Conservation (phyloP, 1,284 basidiomycete genomes). For the Mycosarcoma mackinlayi region DNA sequence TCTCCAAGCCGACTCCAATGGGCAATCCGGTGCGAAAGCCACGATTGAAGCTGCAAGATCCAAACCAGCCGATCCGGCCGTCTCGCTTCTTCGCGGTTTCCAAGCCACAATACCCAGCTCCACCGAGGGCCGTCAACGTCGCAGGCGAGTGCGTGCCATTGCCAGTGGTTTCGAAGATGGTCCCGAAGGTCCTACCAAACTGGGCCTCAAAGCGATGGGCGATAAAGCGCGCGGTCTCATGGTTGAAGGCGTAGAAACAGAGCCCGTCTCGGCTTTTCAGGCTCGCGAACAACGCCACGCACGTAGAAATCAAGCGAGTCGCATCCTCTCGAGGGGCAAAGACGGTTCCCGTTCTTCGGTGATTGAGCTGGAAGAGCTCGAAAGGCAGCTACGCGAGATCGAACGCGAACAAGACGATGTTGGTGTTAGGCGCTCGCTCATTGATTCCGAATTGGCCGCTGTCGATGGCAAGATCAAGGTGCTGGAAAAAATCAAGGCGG, state of each 20-base stretch:
- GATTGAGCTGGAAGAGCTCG: constrained; percentile 62
- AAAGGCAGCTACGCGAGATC: constrained; percentile 62
- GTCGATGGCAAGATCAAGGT: constrained; percentile 71
- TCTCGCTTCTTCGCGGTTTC: constrained; percentile 66
- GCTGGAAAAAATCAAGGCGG: constrained; percentile 82
- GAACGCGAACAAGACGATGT: constrained; percentile 61
- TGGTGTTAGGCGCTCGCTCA: constrained; percentile 49
- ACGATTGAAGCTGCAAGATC: constrained; percentile 30
- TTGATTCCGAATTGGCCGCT: constrained; percentile 50
- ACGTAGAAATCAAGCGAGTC: constrained; percentile 42
- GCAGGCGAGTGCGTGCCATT: constrained; percentile 55
- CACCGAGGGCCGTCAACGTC: constrained; percentile 51
- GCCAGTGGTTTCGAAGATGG: constrained; percentile 48
- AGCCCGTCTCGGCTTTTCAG: constrained; percentile 41
- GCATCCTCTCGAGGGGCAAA: constrained; percentile 49
- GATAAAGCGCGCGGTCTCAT: constrained; percentile 60
- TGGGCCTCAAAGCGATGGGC: constrained; percentile 62
- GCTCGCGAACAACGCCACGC: constrained; percentile 49
- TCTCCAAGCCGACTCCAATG: constrained; percentile 14
- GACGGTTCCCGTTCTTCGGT: constrained; percentile 23
- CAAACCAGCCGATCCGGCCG: constrained; percentile 40
- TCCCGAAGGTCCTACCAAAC: constrained; percentile 43
- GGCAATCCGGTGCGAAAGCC: constrained; percentile 9
- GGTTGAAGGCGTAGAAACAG: constrained; percentile 43
- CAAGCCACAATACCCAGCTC: constrained; percentile 64